These are phyloP conservation scores for Yamadazyma endophytica DNA, from an alignment of 805 yeast genomes.

Conservation along the genomic window DNA sequence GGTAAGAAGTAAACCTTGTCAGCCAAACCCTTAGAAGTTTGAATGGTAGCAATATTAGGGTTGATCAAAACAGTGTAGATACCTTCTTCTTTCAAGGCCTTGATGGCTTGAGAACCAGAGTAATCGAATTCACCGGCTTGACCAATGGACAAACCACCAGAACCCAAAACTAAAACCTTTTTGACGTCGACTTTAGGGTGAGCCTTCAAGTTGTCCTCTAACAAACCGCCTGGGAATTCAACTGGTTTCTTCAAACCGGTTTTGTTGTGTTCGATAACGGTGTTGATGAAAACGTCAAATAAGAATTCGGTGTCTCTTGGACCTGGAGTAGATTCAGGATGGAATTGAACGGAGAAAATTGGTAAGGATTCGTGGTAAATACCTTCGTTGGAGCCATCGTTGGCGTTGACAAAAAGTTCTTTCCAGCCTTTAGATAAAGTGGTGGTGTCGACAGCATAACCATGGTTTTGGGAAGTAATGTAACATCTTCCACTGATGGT, in stretches of 20 bases:
- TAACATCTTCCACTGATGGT: constrained; percentile 91
- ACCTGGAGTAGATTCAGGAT: constrained; percentile 99
- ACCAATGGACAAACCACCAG: constrained; percentile 96
- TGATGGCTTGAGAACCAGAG: constrained; percentile 96
- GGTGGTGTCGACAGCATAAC: constrained; percentile 87
- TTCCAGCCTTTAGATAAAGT: constrained; percentile 82
- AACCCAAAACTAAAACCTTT: constrained; percentile 91
- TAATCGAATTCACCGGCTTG: constrained; percentile 99
- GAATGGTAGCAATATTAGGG: constrained; percentile 96
- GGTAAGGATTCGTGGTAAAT: constrained; percentile 86
- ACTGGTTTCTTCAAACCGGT: constrained; percentile 65
- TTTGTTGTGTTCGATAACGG: constrained; percentile 64
- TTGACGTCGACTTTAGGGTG: constrained; percentile 80
- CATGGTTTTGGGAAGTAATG: constrained; percentile 98
- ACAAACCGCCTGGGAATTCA: constrained; percentile 84
- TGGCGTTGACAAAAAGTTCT: constrained; percentile 91
- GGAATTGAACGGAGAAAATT: constrained; percentile 96
- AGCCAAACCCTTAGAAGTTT: constrained; percentile 91
- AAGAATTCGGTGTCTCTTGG: constrained; percentile 98
- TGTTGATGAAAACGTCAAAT: constrained; percentile 85
- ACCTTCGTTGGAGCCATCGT: constrained; percentile 98
- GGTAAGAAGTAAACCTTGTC: constrained; percentile 95
- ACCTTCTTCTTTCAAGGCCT: constrained; percentile 92
- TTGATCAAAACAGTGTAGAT: constrained; percentile 90
- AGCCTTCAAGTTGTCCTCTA: constrained; percentile 67